Evolutionary conservation across 768 basidiomycete species (phyloP), one percentile per base, ranked within the genome.

Genomic region (Mycena crocata): DNA sequence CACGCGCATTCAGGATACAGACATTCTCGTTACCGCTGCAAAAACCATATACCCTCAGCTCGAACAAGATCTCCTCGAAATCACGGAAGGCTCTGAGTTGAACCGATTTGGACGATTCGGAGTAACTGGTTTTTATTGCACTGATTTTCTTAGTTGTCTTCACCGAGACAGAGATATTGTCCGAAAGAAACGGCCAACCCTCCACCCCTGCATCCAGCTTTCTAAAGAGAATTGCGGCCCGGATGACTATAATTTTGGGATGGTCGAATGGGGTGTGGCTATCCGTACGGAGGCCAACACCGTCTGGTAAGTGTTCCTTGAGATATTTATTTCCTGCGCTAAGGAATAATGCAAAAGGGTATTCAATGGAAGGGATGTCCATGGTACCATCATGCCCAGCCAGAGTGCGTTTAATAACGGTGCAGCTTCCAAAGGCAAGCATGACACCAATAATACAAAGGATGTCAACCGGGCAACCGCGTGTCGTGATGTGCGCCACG

Each of bases 231-330:
- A 40, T 24, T 54, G 51, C 23, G 51, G 19, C 19, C 7, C 7
- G 8, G 19, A 55, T 28, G 52, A 55, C 4, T 55, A 12, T 13
- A 39, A 55, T 28, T 55, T 55, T 40, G 52, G 23, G 24, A 37
- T 37, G 34, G 4, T 26, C 3, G 12, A 40, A 23, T 55, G 52
- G 52, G 52, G 52, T 37, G 5, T 55, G 12, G 23, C 40, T 4
- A 40, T 55, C 35, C 9, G n/a, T 3, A 55, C 52, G 13, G 8
- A 5, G 12, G 8, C 35, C 35, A 55, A 55, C 19, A 6, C n/a
- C 40, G 52, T 55, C 19, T 55, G 52, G 52, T 55, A 40, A 10
- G 52, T 42, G n/a, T 15, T 55, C n/a, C n/a, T n/a, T n/a, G n/a
- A n/a, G n/a, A n/a, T n/a, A n/a, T n/a, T n/a, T n/a, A n/a, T n/a